Base-by-base conservation (phyloP, 106 monocot genomes). In the Dendrobium nobile region DNA sequence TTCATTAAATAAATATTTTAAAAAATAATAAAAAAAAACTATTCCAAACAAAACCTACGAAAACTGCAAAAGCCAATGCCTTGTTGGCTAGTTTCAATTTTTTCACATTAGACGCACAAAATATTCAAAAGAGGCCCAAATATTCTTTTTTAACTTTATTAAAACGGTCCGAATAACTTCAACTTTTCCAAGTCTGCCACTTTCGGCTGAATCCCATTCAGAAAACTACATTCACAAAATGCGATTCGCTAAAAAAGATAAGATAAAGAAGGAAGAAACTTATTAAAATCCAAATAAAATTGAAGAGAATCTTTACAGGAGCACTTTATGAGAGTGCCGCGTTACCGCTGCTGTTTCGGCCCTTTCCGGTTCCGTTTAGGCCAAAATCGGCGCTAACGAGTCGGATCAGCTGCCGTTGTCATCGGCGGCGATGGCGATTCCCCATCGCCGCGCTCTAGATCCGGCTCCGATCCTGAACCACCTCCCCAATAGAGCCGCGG, bases 371-470 rank as follows among this genome's bases (percentile, higher is more conserved):
- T 11, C 3, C 15, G 18, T 61, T 7, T 22, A 4, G 22, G 37
- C 61, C 15, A 15, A 56, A 56, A 17, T 56, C 22, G 61, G 33
- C 33, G 4, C 70, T 70, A 70, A 15, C 70, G 70, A 70, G 27
- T 15, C 13, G 31, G 70, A 33, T 33, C 13, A 33, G 13, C 27
- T 9, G 13, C 70, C 9, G 4, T 28, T 22, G 70, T 37, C 31
- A 37, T 37, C 43, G 74, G 37, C 37, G 37, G 37, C 37, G 37
- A 37, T 37, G 37, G 18, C 24, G 43, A 41, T 19, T 41, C 43
- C 19, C 42, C 42, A 74, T 43, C 74, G 20, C 20, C 43, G 43
- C 74, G 74, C 43, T 74, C 74, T 4, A 74, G 74, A 43, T 74
- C 74, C 3, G 6, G 41, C 41, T 43, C 74, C 13, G 74, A 41